Evolutionary conservation across 1,139 yeast genomes (phyloP).

Genomic region (Lodderomyces beijingensis): DNA sequence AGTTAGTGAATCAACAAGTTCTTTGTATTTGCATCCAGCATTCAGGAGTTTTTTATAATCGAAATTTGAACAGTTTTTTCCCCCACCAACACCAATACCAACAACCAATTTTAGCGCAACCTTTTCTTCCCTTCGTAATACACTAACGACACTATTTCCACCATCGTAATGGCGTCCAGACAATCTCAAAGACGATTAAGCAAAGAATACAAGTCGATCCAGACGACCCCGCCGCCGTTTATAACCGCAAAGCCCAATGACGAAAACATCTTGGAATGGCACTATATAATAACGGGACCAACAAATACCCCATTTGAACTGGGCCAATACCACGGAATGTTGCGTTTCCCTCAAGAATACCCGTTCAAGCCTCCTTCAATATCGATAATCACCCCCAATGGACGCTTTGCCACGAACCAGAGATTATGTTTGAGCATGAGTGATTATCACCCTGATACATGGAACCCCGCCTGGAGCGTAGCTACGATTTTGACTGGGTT

Average conservation of each 20-base stretch:
- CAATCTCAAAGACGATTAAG: constrained; percentile 52
- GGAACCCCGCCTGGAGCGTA: constrained; percentile 97
- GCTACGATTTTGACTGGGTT: constrained; percentile 81
- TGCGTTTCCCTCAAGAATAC: constrained; percentile 79
- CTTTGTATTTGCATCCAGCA: too few relatives aligned
- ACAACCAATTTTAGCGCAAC: too few relatives aligned
- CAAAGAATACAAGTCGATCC: constrained; percentile 73
- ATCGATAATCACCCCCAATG: constrained; percentile 84
- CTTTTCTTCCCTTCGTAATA: too few relatives aligned
- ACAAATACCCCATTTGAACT: constrained; percentile 78
- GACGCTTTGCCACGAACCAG: constrained; percentile 72
- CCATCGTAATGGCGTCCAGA: constrained; percentile 54
- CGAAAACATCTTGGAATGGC: constrained; percentile 71
- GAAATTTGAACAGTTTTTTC: too few relatives aligned
- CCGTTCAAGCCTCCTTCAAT: constrained; percentile 94
- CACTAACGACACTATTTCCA: too few relatives aligned
- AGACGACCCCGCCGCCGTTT: constrained; percentile 75
- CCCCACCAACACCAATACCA: too few relatives aligned
- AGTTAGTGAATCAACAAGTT: too few relatives aligned
- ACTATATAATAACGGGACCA: constrained; percentile 79
- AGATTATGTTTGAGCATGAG: constrained; percentile 84
- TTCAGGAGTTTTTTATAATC: too few relatives aligned
- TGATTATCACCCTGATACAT: constrained; percentile 87
- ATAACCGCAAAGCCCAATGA: constrained; percentile 84
- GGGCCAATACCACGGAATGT: constrained; percentile 88